These are phyloP conservation scores for Epichloe hybrida DNA, from an alignment of 2,329 filamentous ascomycete species.

Conservation along the genomic window DNA sequence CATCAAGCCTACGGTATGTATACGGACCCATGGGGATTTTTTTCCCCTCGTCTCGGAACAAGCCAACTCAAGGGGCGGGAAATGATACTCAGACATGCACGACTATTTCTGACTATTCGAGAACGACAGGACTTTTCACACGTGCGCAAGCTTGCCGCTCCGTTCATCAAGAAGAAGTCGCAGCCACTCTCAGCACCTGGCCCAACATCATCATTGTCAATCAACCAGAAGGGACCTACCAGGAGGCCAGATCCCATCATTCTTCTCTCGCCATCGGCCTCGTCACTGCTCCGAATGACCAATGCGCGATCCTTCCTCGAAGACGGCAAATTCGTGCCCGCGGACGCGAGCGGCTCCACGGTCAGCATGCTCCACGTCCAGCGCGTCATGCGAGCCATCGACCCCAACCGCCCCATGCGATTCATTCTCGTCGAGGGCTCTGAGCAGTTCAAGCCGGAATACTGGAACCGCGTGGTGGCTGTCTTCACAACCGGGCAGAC, in stretches of 20 bases:
- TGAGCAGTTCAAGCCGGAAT: conserved; percentile 93
- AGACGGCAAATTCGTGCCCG: conserved; percentile 65
- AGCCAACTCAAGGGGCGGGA: too few species aligned
- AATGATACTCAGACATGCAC: not conserved
- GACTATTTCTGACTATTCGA: not conserved
- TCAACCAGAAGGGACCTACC: conserved; percentile 38
- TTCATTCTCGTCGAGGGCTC: conserved; percentile 93
- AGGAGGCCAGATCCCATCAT: conserved; percentile 73
- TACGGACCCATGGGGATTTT: too few species aligned
- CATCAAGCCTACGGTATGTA: conserved; percentile 69
- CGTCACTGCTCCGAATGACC: conserved; percentile 83
- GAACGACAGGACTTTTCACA: conserved; percentile 71
- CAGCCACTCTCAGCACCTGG: conserved; percentile 25
- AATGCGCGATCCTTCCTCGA: conserved; percentile 94
- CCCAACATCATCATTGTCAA: conserved; percentile 32
- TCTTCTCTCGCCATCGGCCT: conserved; percentile 88
- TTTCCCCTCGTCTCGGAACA: too few species aligned
- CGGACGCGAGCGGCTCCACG: conserved; percentile 53
- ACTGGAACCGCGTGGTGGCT: conserved; percentile 89
- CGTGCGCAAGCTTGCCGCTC: conserved; percentile 71
- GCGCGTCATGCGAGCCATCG: conserved; percentile 59
- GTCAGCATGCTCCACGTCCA: conserved; percentile 77
- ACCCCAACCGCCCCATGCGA: conserved; percentile 59
- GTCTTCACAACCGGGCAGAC: conserved; percentile 96
- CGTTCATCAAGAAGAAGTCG: conserved; percentile 56